Percentiles rank a stretch among this genome's conserved stretches.
Evolutionary conservation across 108 stramenopile genomes (phyloP).

Genomic region (Epipyxis sp.): DNA sequence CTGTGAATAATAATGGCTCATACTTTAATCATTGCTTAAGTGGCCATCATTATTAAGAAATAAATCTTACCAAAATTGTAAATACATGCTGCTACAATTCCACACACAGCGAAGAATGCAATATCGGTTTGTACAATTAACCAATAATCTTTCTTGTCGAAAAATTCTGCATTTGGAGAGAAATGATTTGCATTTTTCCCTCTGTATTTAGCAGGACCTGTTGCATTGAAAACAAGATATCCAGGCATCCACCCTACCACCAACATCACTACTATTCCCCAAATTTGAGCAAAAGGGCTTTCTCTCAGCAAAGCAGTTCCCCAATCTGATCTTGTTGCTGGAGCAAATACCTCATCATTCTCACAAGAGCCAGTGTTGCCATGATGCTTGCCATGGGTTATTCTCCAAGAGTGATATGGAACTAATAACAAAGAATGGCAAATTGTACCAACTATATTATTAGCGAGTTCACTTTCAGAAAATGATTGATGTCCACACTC

Average conservation of each 20-base stretch:
- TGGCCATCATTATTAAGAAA: background rate
- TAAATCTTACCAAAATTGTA: constrained; percentile 37
- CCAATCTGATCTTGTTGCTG: constrained; percentile 70
- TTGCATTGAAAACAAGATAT: constrained; percentile 54
- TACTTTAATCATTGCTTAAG: background rate
- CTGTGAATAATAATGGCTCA: background rate
- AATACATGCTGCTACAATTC: constrained; percentile 59
- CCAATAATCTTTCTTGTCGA: constrained; percentile 44
- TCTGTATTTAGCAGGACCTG: constrained; percentile 56
- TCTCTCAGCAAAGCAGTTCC: constrained; percentile 53
- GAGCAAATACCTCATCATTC: constrained; percentile 84
- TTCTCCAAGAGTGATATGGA: constrained; percentile 95
- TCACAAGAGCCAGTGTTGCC: constrained; percentile 86
- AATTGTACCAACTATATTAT: constrained; percentile 88
- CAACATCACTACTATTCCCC: constrained; percentile 72
- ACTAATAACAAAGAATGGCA: constrained; percentile 93
- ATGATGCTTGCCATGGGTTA: constrained; percentile 96
- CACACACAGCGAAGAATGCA: constrained; percentile 65
- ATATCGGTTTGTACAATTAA: constrained; percentile 76
- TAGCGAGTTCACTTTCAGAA: constrained; percentile 77
- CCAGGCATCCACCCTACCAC: constrained; percentile 61
- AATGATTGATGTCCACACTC: constrained; percentile 99
- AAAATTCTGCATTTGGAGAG: constrained; percentile 51
- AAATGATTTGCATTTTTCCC: constrained; percentile 53
- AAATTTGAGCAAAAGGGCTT: constrained; percentile 62